Base-by-base conservation (phyloP, 768 basidiomycete species). In the Leccinum ochraceum region DNA sequence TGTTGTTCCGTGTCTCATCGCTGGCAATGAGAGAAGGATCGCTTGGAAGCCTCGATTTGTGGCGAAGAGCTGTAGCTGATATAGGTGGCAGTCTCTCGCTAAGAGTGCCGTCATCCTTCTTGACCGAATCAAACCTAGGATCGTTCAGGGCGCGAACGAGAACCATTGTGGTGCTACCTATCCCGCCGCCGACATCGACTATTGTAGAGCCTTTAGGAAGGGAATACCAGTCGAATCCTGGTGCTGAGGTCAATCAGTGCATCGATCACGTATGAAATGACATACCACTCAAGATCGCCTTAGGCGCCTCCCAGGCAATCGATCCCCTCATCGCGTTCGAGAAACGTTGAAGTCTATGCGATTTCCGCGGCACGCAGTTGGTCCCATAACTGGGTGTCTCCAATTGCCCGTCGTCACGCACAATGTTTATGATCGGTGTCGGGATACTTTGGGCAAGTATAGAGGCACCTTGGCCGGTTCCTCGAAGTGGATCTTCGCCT, bases 291-390 rank as follows among this genome's bases (percentile, higher is more conserved):
- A 86, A 71, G 30, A 87, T 80, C 3, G 83, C 85, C 17, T 82
- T 82, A 16, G 86, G 86, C 2, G 77, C 80, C 74, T 88, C 89
- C 89, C 90, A 92, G 2, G 82, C 83, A 28, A 79, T 81, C 6
- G 89, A 88, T 20, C 87, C 88, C 6, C 80, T 80, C 90, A 92
- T 92, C 4, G 89, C 88, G 59, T 83, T 85, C 32, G 88, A 89
- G 66, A 92, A 92, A 37, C 89, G 77, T 63, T 84, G 81, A 59
- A 91, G 76, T 54, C 89, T 76, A 60, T 81, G 83, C 22, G 76
- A 75, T 65, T 83, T 84, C 49, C 58, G 64, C 32, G 51, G 20
- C 1, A 13, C 30, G 14, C 42, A 9, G 10, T 39, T 48, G 34
- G 53, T 4, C 11, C n/a, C 39, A 16, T 48, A 36, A 6, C 36